Conservation (phyloP, 140 eudicot genomes). For the Anethum foeniculum region DNA sequence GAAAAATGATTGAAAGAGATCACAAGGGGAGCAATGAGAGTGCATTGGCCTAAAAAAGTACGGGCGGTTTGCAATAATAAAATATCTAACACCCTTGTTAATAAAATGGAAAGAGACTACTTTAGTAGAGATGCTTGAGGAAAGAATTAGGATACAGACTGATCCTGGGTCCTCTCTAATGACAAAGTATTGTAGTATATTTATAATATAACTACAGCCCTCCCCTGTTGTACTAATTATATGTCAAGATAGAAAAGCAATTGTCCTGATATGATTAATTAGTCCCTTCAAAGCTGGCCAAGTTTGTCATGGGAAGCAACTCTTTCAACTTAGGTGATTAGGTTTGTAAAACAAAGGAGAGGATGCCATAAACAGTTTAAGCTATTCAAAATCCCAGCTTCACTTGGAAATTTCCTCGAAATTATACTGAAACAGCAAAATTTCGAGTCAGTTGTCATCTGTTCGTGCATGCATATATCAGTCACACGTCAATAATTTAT, state of each 20-base stretch:
- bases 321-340: slow-evolving; percentile 12
- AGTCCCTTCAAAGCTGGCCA: slow-evolving; percentile 52
- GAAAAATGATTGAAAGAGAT: slow-evolving; percentile 10
- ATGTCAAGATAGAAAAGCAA: slow-evolving; percentile 15
- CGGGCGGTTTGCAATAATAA: slow-evolving; percentile 8
- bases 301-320: slow-evolving; percentile 54
- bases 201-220: neutral
- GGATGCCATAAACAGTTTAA: neutral
- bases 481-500: neutral
- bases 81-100: neutral
- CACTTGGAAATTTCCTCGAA: neutral
- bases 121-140: neutral
- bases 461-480: neutral
- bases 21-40: neutral
- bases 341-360: neutral
- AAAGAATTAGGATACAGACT: slow-evolving; percentile 7
- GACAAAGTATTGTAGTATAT: neutral
- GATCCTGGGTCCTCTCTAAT: slow-evolving; percentile 7
- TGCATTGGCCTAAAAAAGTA: slow-evolving; percentile 2
- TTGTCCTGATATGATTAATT: slow-evolving; percentile 29
- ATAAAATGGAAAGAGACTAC: neutral
- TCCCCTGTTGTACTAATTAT: neutral
- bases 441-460: neutral
- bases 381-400: slow-evolving; percentile 1
- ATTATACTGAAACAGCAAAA: neutral